These are phyloP conservation scores for Pyrrhoderma lamaoense DNA, from an alignment of 1,284 basidiomycete species.

Conservation along the genomic window DNA sequence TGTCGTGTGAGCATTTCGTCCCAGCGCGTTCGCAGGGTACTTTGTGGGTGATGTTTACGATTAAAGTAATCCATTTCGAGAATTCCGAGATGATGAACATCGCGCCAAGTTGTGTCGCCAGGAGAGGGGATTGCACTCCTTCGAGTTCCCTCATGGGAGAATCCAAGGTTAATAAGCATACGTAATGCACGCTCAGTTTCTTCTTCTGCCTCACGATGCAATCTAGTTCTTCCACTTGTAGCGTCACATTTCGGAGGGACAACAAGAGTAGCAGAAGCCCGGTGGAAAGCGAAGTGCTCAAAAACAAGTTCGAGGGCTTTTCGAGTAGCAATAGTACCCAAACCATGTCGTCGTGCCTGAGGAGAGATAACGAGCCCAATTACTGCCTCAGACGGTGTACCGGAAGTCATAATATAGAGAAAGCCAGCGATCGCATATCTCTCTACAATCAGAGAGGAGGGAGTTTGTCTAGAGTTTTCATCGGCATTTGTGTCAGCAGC, in stretches of 20 bases:
- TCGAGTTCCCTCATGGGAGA: slow-evolving; percentile 18
- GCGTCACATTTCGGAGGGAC: background rate
- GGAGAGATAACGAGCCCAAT: slow-evolving; percentile 12
- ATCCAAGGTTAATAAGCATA: slow-evolving; percentile 18
- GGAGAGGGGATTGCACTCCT: slow-evolving; percentile 13
- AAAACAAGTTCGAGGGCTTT: slow-evolving; percentile 20
- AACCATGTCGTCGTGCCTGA: slow-evolving; percentile 5
- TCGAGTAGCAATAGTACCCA: slow-evolving; percentile 9
- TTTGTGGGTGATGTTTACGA: too few relatives aligned
- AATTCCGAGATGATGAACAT: slow-evolving; percentile 17
- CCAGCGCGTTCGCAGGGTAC: slow-evolving; percentile 15
- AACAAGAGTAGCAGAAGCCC: slow-evolving; percentile 18
- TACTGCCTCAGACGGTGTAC: slow-evolving; percentile 6
- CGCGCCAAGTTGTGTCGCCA: slow-evolving; percentile 15
- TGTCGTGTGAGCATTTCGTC: slow-evolving; percentile 21
- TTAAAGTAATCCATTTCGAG: slow-evolving; percentile 20
- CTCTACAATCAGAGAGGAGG: too few relatives aligned
- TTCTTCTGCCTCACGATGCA: background rate
- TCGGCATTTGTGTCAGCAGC: too few relatives aligned
- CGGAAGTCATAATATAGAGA: background rate
- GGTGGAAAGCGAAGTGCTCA: slow-evolving; percentile 17
- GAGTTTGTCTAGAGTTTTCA: too few relatives aligned
- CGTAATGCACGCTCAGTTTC: slow-evolving; percentile 7
- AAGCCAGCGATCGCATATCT: too few relatives aligned
- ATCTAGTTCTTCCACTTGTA: background rate